Conservation (phyloP, 192 early-diverging fungal genomes). For the Diversispora epigaea region DNA sequence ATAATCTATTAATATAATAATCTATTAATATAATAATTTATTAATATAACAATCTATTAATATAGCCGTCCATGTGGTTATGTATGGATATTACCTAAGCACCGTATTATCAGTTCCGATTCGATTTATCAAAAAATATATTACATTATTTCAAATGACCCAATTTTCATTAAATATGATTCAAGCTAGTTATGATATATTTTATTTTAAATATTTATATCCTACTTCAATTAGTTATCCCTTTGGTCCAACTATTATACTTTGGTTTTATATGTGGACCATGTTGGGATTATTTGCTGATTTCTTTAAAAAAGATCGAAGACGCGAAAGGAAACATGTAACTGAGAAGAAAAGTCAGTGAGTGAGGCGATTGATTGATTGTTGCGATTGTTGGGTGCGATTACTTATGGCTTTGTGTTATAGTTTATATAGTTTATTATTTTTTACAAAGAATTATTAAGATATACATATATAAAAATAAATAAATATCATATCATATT, state of each 20-base stretch:
- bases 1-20: too few species aligned
- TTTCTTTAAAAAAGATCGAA: conserved; percentile 56
- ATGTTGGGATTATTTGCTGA: conserved; percentile 65
- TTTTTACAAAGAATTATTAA: too few species aligned
- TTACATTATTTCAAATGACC: conserved; percentile 65
- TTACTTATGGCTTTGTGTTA: too few species aligned
- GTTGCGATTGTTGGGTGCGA: too few species aligned
- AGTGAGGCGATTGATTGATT: not conserved
- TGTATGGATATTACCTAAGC: conserved; percentile 69
- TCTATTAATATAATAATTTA: too few species aligned
- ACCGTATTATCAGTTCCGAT: conserved; percentile 54
- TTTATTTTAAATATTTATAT: conserved; percentile 37
- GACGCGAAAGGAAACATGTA: conserved; percentile 37
- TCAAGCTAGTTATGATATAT: conserved; percentile 53
- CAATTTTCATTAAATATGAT: conserved; percentile 61
- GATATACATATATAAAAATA: too few species aligned
- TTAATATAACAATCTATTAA: conserved; percentile 34
- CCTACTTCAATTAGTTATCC: conserved; percentile 45
- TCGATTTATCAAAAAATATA: conserved; percentile 61
- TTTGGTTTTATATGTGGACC: conserved; percentile 66
- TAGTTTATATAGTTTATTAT: too few species aligned
- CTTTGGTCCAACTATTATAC: conserved; percentile 48
- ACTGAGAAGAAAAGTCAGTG: not conserved
- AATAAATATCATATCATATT: too few species aligned
- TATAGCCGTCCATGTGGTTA: conserved; percentile 56